These are phyloP conservation scores for Linnemannia elongata DNA, from an alignment of 192 early-diverging fungal genomes.

Conservation along the genomic window DNA sequence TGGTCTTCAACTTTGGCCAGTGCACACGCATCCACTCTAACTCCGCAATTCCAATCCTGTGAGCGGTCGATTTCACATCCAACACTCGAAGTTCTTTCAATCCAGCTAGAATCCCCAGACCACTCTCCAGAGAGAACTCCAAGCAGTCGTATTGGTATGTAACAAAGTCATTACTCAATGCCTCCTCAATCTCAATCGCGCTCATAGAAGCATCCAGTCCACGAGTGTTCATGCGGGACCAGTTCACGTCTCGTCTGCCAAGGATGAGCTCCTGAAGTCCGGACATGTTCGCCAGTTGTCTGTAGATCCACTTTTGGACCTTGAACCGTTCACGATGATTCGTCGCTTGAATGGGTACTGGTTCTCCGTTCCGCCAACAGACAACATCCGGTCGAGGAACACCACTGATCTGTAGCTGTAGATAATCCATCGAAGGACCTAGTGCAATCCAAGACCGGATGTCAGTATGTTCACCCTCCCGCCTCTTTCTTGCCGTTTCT, in stretches of 20 bases:
- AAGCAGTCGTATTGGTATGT: background rate
- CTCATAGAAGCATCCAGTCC: background rate
- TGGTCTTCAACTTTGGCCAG: slow-evolving; percentile 2
- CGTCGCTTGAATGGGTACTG: background rate
- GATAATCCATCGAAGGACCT: background rate
- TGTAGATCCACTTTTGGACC: background rate
- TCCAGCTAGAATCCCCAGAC: background rate
- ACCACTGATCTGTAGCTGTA: background rate
- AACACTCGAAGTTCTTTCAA: background rate
- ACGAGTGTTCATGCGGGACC: background rate
- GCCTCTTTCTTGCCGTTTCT: too few relatives aligned
- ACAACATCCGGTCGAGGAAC: background rate
- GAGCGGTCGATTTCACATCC: background rate
- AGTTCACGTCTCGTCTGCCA: background rate
- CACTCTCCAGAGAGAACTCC: background rate
- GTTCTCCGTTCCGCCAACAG: background rate
- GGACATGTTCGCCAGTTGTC: too few relatives aligned
- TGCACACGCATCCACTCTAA: background rate
- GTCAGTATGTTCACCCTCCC: too few relatives aligned
- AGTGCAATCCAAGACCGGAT: background rate
- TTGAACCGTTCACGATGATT: background rate
- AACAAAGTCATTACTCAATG: background rate
- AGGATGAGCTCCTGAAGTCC: background rate
- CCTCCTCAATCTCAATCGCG: background rate
- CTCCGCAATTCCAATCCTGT: background rate